Evolutionary conservation across 192 early-diverging fungal species (phyloP).

Genomic region (Umbelopsis ramanniana): DNA sequence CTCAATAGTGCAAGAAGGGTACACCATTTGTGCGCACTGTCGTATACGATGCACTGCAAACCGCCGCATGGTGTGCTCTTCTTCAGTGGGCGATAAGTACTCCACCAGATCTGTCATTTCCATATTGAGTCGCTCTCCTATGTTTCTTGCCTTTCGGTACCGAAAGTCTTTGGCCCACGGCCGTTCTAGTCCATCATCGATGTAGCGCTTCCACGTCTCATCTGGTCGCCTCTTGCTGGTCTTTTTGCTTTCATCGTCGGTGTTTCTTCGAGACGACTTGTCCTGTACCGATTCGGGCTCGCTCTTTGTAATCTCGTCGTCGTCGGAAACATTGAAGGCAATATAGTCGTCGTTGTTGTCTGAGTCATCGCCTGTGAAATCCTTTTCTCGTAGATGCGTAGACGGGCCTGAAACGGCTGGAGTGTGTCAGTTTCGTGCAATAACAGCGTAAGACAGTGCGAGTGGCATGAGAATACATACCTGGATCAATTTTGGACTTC

Average conservation of each 20-base stretch:
- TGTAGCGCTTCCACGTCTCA: neutral
- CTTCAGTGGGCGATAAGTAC: constrained; percentile 80
- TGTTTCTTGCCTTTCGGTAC: constrained; percentile 6
- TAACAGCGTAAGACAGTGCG: neutral
- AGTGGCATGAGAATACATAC: neutral
- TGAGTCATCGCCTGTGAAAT: neutral
- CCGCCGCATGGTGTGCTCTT: constrained; percentile 78
- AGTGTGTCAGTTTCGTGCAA: neutral
- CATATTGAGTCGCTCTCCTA: constrained; percentile 36
- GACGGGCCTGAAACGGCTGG: neutral
- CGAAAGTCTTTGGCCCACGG: constrained; percentile 9
- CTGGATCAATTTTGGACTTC: neutral
- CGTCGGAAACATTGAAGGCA: neutral
- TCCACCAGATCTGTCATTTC: constrained; percentile 80
- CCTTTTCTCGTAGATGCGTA: neutral
- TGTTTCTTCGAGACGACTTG: neutral
- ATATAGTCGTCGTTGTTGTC: constrained; percentile 10
- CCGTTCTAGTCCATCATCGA: neutral
- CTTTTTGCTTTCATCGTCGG: neutral
- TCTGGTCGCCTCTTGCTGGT: neutral
- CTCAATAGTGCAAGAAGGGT: constrained; percentile 47
- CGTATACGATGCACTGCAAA: constrained; percentile 71
- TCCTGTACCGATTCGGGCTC: neutral
- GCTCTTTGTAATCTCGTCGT: neutral
- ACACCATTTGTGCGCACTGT: constrained; percentile 50